Evolutionary conservation across 2,329 filamentous ascomycete genomes (phyloP).

Genomic region (Teratosphaeria destructans): DNA sequence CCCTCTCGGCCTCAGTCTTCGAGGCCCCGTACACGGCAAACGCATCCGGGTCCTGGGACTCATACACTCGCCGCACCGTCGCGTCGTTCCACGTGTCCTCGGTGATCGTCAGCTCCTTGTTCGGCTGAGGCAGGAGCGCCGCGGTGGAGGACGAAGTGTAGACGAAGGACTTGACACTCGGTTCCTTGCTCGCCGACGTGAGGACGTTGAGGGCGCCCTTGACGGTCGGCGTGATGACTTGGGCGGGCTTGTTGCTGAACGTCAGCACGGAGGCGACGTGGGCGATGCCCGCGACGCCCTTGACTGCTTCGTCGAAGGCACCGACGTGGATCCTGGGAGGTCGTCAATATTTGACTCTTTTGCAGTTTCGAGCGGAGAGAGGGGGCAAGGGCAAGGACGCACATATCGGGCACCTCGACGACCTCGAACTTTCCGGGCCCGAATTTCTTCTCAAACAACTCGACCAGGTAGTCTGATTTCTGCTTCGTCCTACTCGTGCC

Average conservation of each 20-base stretch:
- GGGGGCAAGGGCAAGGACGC: background rate
- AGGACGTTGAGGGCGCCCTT: conserved; percentile 27
- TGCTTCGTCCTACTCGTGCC: conserved; percentile 13
- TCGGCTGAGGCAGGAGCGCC: conserved; percentile 24
- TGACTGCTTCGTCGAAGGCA: conserved; percentile 13
- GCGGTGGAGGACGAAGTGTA: conserved; percentile 34
- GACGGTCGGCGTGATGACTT: conserved; percentile 33
- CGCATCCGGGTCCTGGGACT: conserved; percentile 23
- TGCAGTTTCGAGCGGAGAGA: background rate
- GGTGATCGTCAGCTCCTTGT: conserved; percentile 26
- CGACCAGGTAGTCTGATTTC: conserved; percentile 13
- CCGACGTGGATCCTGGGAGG: conserved; percentile 2
- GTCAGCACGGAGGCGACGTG: conserved; percentile 36
- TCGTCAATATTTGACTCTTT: background rate
- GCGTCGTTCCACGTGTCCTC: conserved; percentile 20
- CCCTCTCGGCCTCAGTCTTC: conserved; percentile 39
- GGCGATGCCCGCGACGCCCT: conserved; percentile 31
- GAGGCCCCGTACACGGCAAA: conserved; percentile 34
- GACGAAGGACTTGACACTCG: conserved; percentile 34
- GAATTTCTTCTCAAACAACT: conserved; percentile 16
- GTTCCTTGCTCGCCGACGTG: conserved; percentile 30
- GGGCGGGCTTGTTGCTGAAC: conserved; percentile 30
- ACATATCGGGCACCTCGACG: conserved; percentile 17
- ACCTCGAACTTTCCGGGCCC: conserved; percentile 27
- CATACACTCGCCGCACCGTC: conserved; percentile 17